Evolutionary conservation across 83 land plant species (phyloP).

Genomic region (Diphasiastrum complanatum): DNA sequence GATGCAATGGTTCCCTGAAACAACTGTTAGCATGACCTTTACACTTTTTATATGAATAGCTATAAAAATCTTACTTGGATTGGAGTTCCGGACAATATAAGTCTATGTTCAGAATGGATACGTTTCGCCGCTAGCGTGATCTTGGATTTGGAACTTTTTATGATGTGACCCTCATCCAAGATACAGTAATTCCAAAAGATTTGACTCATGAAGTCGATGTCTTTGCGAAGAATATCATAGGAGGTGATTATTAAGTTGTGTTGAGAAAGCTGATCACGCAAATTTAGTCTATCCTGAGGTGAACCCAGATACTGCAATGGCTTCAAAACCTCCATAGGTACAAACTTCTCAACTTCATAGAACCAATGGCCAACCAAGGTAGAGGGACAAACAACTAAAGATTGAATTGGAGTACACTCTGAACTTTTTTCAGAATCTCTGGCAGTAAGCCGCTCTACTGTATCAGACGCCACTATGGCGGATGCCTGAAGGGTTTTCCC

Average conservation of each 20-base stretch:
- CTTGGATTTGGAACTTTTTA: constrained; percentile 83
- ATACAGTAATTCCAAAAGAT: constrained; percentile 86
- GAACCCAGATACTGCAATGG: constrained; percentile 88
- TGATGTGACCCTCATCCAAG: constrained; percentile 95
- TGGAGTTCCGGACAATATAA: constrained; percentile 91
- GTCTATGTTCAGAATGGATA: constrained; percentile 81
- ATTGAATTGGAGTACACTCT: constrained; percentile 32
- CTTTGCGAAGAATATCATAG: constrained; percentile 89
- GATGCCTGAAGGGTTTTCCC: constrained; percentile 97
- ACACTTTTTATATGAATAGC: too few species aligned
- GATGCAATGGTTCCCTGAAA: too few species aligned
- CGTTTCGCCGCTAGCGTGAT: constrained; percentile 81
- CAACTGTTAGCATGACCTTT: too few species aligned
- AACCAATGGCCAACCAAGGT: constrained; percentile 98
- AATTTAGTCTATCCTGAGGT: constrained; percentile 54
- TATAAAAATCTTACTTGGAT: constrained; percentile 53
- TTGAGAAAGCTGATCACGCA: constrained; percentile 43
- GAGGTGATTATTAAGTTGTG: constrained; percentile 80
- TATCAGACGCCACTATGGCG: constrained; percentile 89
- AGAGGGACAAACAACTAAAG: constrained; percentile 86
- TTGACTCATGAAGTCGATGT: constrained; percentile 62
- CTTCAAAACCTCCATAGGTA: constrained; percentile 53
- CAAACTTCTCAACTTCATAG: constrained; percentile 90
- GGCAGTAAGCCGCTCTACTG: constrained; percentile 45
- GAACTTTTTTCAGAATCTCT: constrained; percentile 19